Conservation (phyloP, 805 yeast species). For the Yarrowia sp. region DNA sequence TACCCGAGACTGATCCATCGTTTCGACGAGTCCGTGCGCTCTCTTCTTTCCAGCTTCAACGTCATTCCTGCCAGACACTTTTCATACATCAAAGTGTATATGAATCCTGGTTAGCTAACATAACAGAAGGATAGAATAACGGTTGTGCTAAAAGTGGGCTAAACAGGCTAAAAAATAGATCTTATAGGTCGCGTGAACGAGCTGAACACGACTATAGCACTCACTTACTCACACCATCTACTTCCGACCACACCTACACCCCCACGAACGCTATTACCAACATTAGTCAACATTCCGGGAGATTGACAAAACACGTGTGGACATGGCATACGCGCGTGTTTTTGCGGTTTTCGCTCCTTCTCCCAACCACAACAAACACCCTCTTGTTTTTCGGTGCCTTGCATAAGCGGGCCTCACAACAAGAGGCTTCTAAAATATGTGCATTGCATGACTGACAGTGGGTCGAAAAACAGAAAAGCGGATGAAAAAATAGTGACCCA, state of each 20-base stretch:
- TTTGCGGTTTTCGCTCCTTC: background rate
- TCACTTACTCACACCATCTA: too few species aligned
- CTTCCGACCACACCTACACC: background rate
- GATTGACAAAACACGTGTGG: slow-evolving; percentile 25
- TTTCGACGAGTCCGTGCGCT: background rate
- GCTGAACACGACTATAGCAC: background rate
- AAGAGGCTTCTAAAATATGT: background rate
- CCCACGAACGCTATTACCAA: slow-evolving; percentile 12
- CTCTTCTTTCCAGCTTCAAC: background rate
- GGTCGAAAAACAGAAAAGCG: background rate
- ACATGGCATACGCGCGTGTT: slow-evolving; percentile 23
- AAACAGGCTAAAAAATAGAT: background rate
- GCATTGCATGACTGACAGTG: slow-evolving; percentile 10
- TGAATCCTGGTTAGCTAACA: background rate
- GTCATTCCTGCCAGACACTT: background rate
- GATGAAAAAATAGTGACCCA: background rate
- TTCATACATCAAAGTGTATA: background rate
- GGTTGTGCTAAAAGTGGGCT: background rate
- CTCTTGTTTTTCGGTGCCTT: too few species aligned
- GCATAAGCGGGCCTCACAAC: background rate
- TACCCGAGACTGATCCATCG: too few species aligned
- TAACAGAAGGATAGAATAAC: background rate
- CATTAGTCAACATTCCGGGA: slow-evolving; percentile 30
- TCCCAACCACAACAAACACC: slow-evolving; percentile 1
- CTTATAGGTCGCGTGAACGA: background rate